Evolutionary conservation across 495 filamentous ascomycete species (phyloP).

Genomic region (Apiosordaria backusii): DNA sequence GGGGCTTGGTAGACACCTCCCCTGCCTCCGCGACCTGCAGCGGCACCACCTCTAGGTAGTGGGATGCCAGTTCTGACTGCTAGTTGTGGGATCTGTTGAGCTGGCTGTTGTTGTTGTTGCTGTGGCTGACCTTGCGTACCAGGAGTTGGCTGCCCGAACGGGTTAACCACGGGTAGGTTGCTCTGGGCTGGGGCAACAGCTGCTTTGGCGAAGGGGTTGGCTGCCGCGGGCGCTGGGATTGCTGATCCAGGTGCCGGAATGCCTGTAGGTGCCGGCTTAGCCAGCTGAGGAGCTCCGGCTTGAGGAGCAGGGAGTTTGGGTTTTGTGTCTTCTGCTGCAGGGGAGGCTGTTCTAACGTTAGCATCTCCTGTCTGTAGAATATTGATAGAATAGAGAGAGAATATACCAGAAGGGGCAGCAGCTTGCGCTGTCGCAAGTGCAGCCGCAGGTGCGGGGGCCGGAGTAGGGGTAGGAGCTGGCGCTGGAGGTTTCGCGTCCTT

Average conservation of each 20-base stretch:
- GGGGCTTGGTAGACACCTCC: conserved; percentile 20
- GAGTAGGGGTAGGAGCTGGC: conserved; percentile 33
- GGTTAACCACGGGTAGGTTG: conserved; percentile 16
- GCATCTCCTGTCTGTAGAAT: conserved; percentile 1
- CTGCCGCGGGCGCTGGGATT: neutral
- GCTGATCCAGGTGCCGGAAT: conserved; percentile 1
- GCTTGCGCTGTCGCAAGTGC: conserved; percentile 30
- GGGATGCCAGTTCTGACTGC: conserved; percentile 12
- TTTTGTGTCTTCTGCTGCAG: conserved; percentile 27
- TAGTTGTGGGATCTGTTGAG: neutral
- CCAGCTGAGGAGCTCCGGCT: conserved; percentile 2
- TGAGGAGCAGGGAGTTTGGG: conserved; percentile 9
- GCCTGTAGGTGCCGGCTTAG: conserved; percentile 9
- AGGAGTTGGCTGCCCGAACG: conserved; percentile 22
- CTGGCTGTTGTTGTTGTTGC: conserved; percentile 2
- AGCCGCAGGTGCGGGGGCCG: conserved; percentile 20
- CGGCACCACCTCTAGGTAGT: conserved; percentile 12
- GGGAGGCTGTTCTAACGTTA: conserved; percentile 22
- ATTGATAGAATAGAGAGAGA: neutral
- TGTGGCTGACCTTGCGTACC: conserved; percentile 9
- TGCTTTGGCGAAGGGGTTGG: neutral
- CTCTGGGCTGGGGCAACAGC: neutral
- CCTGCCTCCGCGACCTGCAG: conserved; percentile 9
- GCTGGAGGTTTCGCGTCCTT: conserved; percentile 64
- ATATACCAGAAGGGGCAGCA: conserved; percentile 32